These are phyloP conservation scores for Collybiopsis confluens DNA, from an alignment of 768 basidiomycete species.

Conservation along the genomic window DNA sequence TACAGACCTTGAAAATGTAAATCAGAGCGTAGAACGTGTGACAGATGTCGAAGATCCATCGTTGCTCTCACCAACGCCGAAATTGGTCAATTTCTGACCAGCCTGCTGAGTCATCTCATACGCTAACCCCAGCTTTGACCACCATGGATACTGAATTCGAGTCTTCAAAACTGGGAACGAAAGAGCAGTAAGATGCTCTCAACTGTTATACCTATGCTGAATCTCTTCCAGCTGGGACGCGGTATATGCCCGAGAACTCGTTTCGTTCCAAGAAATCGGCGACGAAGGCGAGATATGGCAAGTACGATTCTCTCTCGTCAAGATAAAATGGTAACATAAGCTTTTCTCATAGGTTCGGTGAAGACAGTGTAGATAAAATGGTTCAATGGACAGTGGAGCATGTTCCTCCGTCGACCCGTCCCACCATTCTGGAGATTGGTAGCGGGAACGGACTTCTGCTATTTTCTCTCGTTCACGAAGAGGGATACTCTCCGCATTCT, in stretches of 20 bases:
- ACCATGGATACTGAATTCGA: constrained; percentile 36
- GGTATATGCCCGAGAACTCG: constrained; percentile 67
- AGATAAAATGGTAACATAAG: neutral
- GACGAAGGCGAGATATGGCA: constrained; percentile 88
- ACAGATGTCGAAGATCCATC: too few species aligned
- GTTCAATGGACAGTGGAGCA: constrained; percentile 63
- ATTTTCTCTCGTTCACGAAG: constrained; percentile 59
- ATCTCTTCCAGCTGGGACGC: constrained; percentile 63
- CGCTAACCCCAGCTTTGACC: neutral
- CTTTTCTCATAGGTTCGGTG: constrained; percentile 61
- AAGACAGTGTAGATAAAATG: constrained; percentile 75
- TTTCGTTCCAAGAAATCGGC: constrained; percentile 70
- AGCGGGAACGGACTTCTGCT: constrained; percentile 77
- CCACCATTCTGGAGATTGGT: constrained; percentile 72
- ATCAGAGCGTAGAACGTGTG: too few species aligned
- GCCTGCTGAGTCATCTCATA: too few species aligned
- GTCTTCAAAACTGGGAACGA: constrained; percentile 76
- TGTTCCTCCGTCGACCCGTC: constrained; percentile 40
- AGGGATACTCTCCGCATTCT: constrained; percentile 49
- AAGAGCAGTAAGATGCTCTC: constrained; percentile 56
- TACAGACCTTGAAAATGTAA: too few species aligned
- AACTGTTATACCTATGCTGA: neutral
- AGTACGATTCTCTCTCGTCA: constrained; percentile 14
- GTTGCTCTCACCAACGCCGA: too few species aligned
- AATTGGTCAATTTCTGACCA: too few species aligned